Conservation (phyloP, 805 yeast species). For the Cyberlindnera subsufficiens region DNA sequence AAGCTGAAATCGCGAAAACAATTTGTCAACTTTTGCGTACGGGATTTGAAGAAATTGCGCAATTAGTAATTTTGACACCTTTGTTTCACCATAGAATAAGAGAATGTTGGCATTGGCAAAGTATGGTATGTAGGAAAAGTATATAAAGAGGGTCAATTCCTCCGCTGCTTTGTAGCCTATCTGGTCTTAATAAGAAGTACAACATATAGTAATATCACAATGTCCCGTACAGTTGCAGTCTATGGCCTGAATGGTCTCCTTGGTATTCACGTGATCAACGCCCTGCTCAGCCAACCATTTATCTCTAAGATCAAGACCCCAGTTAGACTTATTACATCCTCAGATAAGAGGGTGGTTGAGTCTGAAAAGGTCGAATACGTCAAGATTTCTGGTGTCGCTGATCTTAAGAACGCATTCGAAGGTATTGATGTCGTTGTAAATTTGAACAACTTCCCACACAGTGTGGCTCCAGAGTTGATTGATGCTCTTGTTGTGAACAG, state of each 20-base stretch:
- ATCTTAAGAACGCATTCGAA: constrained; percentile 32
- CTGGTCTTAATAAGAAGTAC: too few species aligned
- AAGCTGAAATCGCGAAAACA: too few species aligned
- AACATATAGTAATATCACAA: too few species aligned
- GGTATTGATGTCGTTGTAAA: constrained; percentile 49
- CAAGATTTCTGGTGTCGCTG: constrained; percentile 6
- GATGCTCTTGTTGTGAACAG: constrained; percentile 37
- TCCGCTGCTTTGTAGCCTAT: too few species aligned
- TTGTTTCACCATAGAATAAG: too few species aligned
- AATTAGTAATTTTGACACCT: too few species aligned
- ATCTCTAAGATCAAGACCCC: constrained; percentile 39
- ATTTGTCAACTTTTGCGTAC: too few species aligned
- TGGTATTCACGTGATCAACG: constrained; percentile 41
- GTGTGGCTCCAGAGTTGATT: constrained; percentile 28
- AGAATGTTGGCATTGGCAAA: too few species aligned
- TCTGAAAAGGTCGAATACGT: constrained; percentile 18
- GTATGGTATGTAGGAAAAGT: too few species aligned
- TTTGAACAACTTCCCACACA: constrained; percentile 27
- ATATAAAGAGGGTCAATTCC: too few species aligned
- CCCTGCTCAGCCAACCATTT: constrained; percentile 38
- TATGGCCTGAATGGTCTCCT: constrained; percentile 48
- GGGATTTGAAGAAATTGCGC: too few species aligned
- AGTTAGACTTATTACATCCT: constrained; percentile 39
- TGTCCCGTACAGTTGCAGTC: constrained; percentile 35
- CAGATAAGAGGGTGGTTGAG: constrained; percentile 13